Conservation (phyloP, 2,329 filamentous ascomycete genomes). For the Salinomyces thailandicus region DNA sequence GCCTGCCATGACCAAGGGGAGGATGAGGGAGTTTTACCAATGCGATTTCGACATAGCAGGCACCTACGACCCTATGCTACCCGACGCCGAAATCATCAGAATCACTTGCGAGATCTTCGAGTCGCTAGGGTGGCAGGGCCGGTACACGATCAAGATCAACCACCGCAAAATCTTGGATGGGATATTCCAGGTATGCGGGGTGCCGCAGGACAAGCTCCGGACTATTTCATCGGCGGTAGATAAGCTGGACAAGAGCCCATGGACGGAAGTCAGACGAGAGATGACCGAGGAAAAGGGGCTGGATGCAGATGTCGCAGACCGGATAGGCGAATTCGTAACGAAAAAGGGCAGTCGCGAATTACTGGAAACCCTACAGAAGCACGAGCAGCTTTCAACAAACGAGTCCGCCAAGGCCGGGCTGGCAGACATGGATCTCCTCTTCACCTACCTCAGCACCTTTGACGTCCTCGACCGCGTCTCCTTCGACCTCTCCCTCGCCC, state of each 20-base stretch:
- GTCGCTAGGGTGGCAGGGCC: slow-evolving; percentile 60
- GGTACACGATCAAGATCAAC: slow-evolving; percentile 86
- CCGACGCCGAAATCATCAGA: slow-evolving; percentile 78
- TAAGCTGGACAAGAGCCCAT: slow-evolving; percentile 83
- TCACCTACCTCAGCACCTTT: slow-evolving; percentile 72
- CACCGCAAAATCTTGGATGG: slow-evolving; percentile 91
- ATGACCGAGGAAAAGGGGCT: slow-evolving; percentile 91
- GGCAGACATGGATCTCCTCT: slow-evolving; percentile 68
- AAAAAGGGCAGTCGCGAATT: slow-evolving; percentile 66
- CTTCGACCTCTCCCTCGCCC: slow-evolving; percentile 81
- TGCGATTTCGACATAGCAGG: slow-evolving; percentile 96
- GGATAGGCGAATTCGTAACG: slow-evolving; percentile 75
- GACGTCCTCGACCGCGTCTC: slow-evolving; percentile 63
- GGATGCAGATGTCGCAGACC: slow-evolving; percentile 64
- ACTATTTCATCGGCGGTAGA: slow-evolving; percentile 88
- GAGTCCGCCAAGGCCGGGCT: slow-evolving; percentile 67
- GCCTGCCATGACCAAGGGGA: slow-evolving; percentile 77
- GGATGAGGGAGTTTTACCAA: slow-evolving; percentile 94
- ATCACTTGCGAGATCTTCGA: slow-evolving; percentile 82
- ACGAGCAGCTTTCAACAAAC: slow-evolving; percentile 60
- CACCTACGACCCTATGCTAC: slow-evolving; percentile 77
- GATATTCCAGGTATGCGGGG: slow-evolving; percentile 82
- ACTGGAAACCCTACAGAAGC: slow-evolving; percentile 56
- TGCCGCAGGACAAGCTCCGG: slow-evolving; percentile 75
- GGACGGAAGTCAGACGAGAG: slow-evolving; percentile 80